phyloP scores from a whole-genome alignment of 2,329 filamentous ascomycete species.

The Helotiales sp. region DNA sequence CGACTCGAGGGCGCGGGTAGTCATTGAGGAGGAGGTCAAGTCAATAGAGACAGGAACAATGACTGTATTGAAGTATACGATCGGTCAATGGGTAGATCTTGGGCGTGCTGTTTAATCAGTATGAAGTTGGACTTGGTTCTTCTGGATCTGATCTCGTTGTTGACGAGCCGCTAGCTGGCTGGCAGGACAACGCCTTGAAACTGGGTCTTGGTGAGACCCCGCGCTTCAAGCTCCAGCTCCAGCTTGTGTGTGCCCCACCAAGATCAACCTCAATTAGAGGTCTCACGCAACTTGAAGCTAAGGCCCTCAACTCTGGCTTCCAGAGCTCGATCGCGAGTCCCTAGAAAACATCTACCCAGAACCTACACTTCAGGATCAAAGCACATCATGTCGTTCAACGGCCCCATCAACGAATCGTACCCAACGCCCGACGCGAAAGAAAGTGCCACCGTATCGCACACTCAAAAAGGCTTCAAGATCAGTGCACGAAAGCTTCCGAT shows the following conservation, averaged over 20 bases:
- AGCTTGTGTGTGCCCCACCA: slow-evolving; percentile 1
- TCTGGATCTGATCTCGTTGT: neutral
- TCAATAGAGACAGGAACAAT: neutral
- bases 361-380: neutral
- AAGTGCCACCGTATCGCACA: slow-evolving; percentile 60
- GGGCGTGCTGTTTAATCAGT: neutral
- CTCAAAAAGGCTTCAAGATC: slow-evolving; percentile 73
- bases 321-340: slow-evolving; percentile 1
- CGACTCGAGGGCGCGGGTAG: slow-evolving; percentile 79
- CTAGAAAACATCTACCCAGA: neutral
- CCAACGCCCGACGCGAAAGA: slow-evolving; percentile 56
- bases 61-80: neutral
- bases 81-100: neutral
- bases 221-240: neutral
- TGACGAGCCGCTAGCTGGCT: slow-evolving; percentile 7
- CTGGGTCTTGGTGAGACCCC: neutral
- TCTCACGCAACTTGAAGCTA: neutral
- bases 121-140: slow-evolving; percentile 2
- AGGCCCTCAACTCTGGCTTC: neutral
- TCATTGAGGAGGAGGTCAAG: slow-evolving; percentile 53
- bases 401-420: slow-evolving; percentile 55
- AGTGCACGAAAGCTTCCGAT: slow-evolving; percentile 90
- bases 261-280: neutral
- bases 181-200: neutral
- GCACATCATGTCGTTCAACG: slow-evolving; percentile 41